phyloP scores from a whole-genome alignment of 148 eudicot species.

The Selenicereus undatus region DNA sequence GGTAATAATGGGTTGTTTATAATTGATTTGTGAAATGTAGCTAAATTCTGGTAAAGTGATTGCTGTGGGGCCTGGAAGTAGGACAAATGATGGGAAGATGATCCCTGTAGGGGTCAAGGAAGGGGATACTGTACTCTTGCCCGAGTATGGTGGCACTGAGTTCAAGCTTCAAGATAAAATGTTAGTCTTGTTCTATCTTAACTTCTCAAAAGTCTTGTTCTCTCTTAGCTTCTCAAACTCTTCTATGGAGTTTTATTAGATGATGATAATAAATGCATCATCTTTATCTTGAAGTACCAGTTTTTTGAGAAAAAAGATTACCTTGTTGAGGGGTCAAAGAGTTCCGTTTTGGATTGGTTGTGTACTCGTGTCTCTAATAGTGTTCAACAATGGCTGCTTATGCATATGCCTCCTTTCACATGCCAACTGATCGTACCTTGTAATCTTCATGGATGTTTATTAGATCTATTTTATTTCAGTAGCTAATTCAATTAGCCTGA shows the following conservation, averaged over 20 bases:
- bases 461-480: too few relatives aligned
- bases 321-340: neutral
- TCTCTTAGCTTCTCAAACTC: neutral
- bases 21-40: slow-evolving; percentile 31
- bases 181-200: slow-evolving; percentile 33
- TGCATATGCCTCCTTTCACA: neutral
- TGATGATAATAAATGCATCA: neutral
- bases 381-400: neutral
- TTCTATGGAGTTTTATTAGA: neutral
- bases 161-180: slow-evolving; percentile 72
- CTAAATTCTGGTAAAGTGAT: slow-evolving; percentile 70
- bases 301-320: neutral
- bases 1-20: neutral
- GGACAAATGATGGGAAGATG: slow-evolving; percentile 43
- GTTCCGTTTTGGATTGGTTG: too few relatives aligned
- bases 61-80: slow-evolving; percentile 69
- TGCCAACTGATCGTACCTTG: too few relatives aligned
- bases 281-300: neutral
- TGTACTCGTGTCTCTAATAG: neutral
- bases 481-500: too few relatives aligned
- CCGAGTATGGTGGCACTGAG: slow-evolving; percentile 71
- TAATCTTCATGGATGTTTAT: too few relatives aligned
- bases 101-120: slow-evolving; percentile 63
- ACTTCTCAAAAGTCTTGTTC: slow-evolving; percentile 14
- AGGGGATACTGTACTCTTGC: slow-evolving; percentile 75